These are phyloP conservation scores for Grosmannia huntii DNA, from an alignment of 2,329 filamentous ascomycete genomes.

Conservation along the genomic window DNA sequence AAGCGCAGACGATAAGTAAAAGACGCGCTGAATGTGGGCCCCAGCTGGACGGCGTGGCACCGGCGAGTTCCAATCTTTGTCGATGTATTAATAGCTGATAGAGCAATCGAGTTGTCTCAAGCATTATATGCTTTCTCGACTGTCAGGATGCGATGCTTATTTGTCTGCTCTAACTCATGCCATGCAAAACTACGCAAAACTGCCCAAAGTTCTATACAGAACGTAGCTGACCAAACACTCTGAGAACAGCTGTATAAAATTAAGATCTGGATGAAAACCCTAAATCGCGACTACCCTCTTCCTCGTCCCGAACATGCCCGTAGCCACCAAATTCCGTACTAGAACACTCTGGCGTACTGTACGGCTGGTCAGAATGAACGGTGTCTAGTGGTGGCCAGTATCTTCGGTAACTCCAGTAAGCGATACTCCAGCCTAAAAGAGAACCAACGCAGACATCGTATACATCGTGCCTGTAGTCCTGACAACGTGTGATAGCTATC, in stretches of 20 bases:
- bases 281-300: slow-evolving; percentile 31
- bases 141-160: background rate
- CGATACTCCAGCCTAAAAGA: slow-evolving; percentile 43
- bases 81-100: slow-evolving; percentile 1
- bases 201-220: background rate
- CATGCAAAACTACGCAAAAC: background rate
- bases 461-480: slow-evolving; percentile 61
- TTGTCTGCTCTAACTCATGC: background rate
- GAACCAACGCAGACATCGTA: slow-evolving; percentile 54
- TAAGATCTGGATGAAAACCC: slow-evolving; percentile 11
- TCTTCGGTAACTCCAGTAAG: slow-evolving; percentile 53
- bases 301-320: slow-evolving; percentile 38
- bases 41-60: no score
- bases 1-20: slow-evolving; percentile 51
- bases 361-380: slow-evolving; percentile 42
- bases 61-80: background rate
- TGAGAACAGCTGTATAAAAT: background rate
- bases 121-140: background rate
- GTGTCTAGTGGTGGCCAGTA: slow-evolving; percentile 48
- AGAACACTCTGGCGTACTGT: slow-evolving; percentile 28
- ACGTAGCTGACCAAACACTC: background rate
- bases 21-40: background rate
- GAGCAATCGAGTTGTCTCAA: background rate
- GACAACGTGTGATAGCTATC: slow-evolving; percentile 55
- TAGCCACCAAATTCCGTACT: slow-evolving; percentile 17